Evolutionary conservation across 306 rosid species (phyloP), one percentile per base, ranked within the genome.

Genomic region (Cicer arietinum): DNA sequence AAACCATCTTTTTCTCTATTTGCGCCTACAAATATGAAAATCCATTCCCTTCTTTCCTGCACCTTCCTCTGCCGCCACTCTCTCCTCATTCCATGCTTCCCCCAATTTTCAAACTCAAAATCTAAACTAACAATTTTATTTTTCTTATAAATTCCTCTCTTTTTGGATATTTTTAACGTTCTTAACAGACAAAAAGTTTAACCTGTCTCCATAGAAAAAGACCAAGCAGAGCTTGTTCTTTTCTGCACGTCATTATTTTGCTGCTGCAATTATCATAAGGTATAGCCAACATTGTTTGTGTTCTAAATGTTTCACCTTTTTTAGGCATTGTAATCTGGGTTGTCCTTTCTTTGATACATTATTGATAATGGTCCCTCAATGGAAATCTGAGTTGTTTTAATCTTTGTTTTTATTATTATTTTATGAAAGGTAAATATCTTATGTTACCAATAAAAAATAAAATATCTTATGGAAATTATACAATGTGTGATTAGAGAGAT

Each of bases 11-110:
- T 53, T 57, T 45, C 48, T 42, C 60, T 50, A 17, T 74, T 77
- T 48, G 68, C 61, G 82, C 85, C 87, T 87, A 83, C 85, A 88
- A 86, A 87, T 90, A 85, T 85, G 84, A 83, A 80, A 84, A 67
- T 69, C 77, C 74, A 4, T n/a, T 67, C 79, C 46, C 75, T 80
- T 79, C 87, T 73, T 76, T 63, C 35, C 35, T 25, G 35, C 85
- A 77, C 74, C 85, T 84, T 81, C 78, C 43, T 71, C 86, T 71
- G 54, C 79, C 69, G 69, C 81, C 81, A 41, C 63, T 41, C 66
- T 53, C 84, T 52, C 80, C 58, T 73, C 64, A 44, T 68, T 80
- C 84, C 53, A 72, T 69, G 61, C 82, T 56, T 76, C 85, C 35
- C 84, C 48, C 47, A 63, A 73, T 86, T 6, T 41, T 14, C 13